Conservation (phyloP, 257 asterid genomes). For the Solanum lignicaule region DNA sequence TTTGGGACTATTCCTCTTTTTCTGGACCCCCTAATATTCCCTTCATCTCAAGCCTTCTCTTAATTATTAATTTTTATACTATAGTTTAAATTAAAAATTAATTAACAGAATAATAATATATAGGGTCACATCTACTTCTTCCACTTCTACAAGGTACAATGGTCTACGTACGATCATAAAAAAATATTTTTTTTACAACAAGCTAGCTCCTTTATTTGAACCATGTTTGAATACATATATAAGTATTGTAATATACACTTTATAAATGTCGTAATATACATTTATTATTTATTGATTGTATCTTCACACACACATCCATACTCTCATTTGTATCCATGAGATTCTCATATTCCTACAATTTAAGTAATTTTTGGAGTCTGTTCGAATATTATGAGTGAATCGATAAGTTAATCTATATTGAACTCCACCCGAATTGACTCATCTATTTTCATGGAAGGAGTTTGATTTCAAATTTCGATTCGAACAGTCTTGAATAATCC, state of each 20-base stretch:
- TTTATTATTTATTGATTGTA: not conserved
- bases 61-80: not conserved
- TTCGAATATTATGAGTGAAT: not conserved
- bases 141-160: not conserved
- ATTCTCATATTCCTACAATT: no score
- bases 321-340: not conserved
- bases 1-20: not conserved
- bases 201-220: not conserved
- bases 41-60: not conserved
- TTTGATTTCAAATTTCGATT: not conserved
- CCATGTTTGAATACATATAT: not conserved
- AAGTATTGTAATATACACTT: not conserved
- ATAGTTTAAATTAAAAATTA: not conserved
- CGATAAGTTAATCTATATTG: not conserved
- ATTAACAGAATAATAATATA: not conserved
- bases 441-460: not conserved
- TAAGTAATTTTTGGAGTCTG: not conserved
- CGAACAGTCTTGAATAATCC: not conserved
- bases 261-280: not conserved
- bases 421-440: rapidly evolving
- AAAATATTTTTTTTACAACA: not conserved
- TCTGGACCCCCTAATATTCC: not conserved
- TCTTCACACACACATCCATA: not conserved
- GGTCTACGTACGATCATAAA: not conserved
- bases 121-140: not conserved